phyloP scores from a whole-genome alignment of 1,284 basidiomycete species.

The Leccinum pachyderme region DNA sequence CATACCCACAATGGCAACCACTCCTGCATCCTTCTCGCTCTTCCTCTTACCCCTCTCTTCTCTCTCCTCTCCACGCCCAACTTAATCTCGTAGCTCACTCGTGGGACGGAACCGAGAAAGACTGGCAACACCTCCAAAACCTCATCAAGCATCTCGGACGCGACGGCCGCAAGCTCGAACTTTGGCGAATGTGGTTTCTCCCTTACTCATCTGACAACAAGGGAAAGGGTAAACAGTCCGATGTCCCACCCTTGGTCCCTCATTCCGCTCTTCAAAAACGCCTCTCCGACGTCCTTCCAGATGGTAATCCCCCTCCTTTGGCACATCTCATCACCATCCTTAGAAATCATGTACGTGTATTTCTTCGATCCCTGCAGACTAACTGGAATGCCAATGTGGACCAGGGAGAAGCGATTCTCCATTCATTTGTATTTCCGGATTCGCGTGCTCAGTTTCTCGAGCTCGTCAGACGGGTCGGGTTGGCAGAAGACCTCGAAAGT shows the following conservation, averaged over 20 bases:
- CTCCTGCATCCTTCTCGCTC: not conserved
- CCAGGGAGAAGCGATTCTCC: slow-evolving; percentile 56
- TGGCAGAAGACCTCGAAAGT: slow-evolving; percentile 42
- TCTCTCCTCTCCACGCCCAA: slow-evolving; percentile 15
- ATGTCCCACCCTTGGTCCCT: slow-evolving; percentile 36
- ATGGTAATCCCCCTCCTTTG: slow-evolving; percentile 34
- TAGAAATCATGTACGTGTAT: slow-evolving; percentile 53
- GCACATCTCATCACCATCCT: slow-evolving; percentile 51
- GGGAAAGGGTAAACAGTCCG: slow-evolving; percentile 40
- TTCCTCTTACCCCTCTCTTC: slow-evolving; percentile 11
- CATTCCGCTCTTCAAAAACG: slow-evolving; percentile 19
- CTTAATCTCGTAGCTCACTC: slow-evolving; percentile 36
- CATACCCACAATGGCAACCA: slow-evolving; percentile 2
- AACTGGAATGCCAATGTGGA: slow-evolving; percentile 3
- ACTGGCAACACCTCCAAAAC: slow-evolving; percentile 61
- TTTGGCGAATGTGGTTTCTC: slow-evolving; percentile 67
- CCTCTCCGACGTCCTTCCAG: slow-evolving; percentile 8
- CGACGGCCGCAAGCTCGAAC: slow-evolving; percentile 69
- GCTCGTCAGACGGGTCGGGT: slow-evolving; percentile 46
- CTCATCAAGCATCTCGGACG: slow-evolving; percentile 51
- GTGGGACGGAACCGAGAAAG: slow-evolving; percentile 46
- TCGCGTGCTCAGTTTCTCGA: slow-evolving; percentile 62
- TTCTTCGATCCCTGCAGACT: slow-evolving; percentile 2
- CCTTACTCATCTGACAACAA: slow-evolving; percentile 25
- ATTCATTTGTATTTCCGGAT: slow-evolving; percentile 65